Evolutionary conservation across 139 green algal species (phyloP), one percentile per base, ranked within the genome.

Genomic region (Helicosporidium sp.): DNA sequence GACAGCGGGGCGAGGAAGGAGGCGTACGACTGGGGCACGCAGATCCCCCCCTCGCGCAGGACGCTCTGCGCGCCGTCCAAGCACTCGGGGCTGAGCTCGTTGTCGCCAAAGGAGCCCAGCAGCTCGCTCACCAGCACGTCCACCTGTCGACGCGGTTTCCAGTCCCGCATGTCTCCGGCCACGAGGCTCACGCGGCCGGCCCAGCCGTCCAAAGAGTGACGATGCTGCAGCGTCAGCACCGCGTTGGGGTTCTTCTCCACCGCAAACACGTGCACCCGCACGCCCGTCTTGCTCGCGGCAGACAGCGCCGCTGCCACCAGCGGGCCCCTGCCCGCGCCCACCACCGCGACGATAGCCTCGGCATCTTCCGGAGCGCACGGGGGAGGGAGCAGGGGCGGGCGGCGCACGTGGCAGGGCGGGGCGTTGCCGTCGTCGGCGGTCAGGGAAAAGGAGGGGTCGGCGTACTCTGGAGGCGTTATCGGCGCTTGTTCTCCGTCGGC

Each of bases 231-330:
- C 19, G 82, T 83, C 43, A 94, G 68, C 6, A 97, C 60, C 0
- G 90, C 90, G 48, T 94, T 92, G 18, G 87, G 79, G 66, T 99
- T 99, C 66, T 99, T 99, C 65, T 99, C 90, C 40, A 99, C 74
- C 1, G 90, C 90, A 49, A 81, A 94, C 27, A 99, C 74, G 2
- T 55, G 51, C 37, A 95, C 39, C n/a, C 34, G 16, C 18, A 1
- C 64, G 46, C 22, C 58, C 50, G 2, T 68, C 62, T 4, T 46
- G 41, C 18, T 55, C 1, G 70, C 62, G 2, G 79, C 81, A 13
- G 52, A 25, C 49, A 94, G 62, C 0, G 71, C 76, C 0, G 78
- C 75, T 0, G 61, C 39, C 12, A 98, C 83, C 12, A 98, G 74
- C 3, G 89, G 89, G 0, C 89, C 89, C 4, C 89, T 60, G 8